These are phyloP conservation scores for Ormosia semicastrata DNA, from an alignment of 306 rosid species.

Conservation along the genomic window DNA sequence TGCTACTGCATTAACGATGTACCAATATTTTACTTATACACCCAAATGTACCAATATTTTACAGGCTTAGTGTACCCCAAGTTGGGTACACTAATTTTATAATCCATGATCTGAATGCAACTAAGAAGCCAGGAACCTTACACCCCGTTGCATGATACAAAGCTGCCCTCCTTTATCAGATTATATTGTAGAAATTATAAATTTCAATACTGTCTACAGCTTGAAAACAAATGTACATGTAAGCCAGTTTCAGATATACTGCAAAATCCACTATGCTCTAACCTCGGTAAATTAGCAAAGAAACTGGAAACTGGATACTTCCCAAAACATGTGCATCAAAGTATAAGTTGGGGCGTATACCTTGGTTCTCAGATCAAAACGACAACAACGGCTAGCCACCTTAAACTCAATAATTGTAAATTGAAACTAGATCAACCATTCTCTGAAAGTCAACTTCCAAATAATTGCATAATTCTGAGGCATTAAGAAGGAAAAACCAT, in stretches of 20 bases:
- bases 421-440: background rate
- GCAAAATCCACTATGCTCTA: background rate
- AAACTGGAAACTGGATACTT: background rate
- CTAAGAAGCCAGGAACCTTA: background rate
- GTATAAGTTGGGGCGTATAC: no score
- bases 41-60: no score
- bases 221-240: background rate
- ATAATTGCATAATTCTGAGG: background rate
- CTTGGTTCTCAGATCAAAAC: background rate
- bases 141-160: background rate
- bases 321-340: background rate
- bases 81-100: background rate
- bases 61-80: no score
- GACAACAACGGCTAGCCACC: background rate
- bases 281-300: background rate
- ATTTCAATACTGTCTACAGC: background rate
- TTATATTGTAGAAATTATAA: background rate
- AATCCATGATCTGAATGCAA: background rate
- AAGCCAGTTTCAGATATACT: background rate
- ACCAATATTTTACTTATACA: no score
- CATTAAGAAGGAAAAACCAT: background rate
- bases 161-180: background rate
- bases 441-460: background rate
- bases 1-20: no score
- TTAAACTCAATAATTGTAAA: background rate